Evolutionary conservation across 2,329 filamentous ascomycete species (phyloP).

Genomic region (Botrytis paeoniae): DNA sequence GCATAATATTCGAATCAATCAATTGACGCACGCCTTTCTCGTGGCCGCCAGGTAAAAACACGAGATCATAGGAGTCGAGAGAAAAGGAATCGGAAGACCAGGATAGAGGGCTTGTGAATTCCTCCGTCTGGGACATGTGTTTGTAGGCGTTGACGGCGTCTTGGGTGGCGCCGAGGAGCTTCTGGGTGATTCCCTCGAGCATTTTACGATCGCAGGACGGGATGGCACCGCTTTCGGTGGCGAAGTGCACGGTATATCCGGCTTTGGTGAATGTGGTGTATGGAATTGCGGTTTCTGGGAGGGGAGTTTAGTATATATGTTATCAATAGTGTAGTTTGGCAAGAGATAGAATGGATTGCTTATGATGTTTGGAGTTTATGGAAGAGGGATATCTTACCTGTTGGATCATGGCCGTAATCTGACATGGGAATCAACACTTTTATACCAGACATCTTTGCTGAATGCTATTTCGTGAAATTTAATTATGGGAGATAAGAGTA

Average conservation of each 20-base stretch:
- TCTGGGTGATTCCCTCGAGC: slow-evolving; percentile 49
- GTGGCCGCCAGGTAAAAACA: slow-evolving; percentile 52
- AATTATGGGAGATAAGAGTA: neutral
- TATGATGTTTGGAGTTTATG: neutral
- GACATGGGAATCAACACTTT: slow-evolving; percentile 51
- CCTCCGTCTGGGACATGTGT: slow-evolving; percentile 43
- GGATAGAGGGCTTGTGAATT: slow-evolving; percentile 44
- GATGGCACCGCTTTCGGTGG: slow-evolving; percentile 48
- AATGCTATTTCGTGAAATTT: neutral
- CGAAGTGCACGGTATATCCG: slow-evolving; percentile 48
- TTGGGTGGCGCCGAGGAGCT: slow-evolving; percentile 47
- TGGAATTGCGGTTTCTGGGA: slow-evolving; percentile 49
- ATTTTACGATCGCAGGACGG: slow-evolving; percentile 50
- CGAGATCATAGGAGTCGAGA: slow-evolving; percentile 46
- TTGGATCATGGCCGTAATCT: slow-evolving; percentile 55
- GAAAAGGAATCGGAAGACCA: slow-evolving; percentile 47
- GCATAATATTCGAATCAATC: slow-evolving; percentile 48
- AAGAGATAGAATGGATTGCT: neutral
- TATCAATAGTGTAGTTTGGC: neutral
- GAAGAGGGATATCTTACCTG: slow-evolving; percentile 40
- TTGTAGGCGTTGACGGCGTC: slow-evolving; percentile 44
- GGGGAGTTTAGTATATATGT: too few relatives aligned
- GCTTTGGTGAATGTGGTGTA: slow-evolving; percentile 48
- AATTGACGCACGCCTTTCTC: slow-evolving; percentile 51
- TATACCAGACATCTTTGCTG: neutral